A percentile compares a stretch with the other conserved stretches of the same genome.
These are phyloP conservation scores for Geosmithia morbida DNA, from an alignment of 2,329 filamentous ascomycete species.

Conservation along the genomic window DNA sequence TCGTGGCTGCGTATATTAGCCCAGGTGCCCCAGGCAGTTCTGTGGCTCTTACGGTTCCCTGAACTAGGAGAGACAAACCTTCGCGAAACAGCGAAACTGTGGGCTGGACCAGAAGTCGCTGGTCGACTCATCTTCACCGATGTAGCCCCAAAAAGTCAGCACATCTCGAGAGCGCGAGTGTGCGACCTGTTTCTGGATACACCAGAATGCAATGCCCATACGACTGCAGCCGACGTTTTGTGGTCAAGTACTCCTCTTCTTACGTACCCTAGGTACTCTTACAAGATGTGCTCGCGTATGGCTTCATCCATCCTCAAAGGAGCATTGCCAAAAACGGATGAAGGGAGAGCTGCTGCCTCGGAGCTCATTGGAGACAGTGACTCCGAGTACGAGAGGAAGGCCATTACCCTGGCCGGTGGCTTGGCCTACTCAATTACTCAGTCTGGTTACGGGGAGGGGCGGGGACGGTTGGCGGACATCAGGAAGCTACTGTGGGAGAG, in stretches of 20 bases:
- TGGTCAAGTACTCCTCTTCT: conserved; percentile 93
- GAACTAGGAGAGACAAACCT: conserved; percentile 84
- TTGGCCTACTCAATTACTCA: conserved; percentile 40
- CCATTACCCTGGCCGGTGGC: conserved; percentile 49
- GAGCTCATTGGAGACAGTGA: conserved; percentile 72
- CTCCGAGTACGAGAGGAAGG: conserved; percentile 69
- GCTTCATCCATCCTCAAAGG: conserved; percentile 87
- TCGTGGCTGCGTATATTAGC: conserved; percentile 88
- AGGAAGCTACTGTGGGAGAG: conserved; percentile 69
- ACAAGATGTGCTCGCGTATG: conserved; percentile 99
- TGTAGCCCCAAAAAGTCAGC: conserved; percentile 85
- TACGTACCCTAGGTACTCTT: conserved; percentile 79
- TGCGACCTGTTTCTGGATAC: conserved; percentile 95
- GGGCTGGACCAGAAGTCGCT: conserved; percentile 78
- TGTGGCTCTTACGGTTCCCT: conserved; percentile 95
- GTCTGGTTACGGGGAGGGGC: conserved; percentile 34
- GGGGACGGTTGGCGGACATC: conserved; percentile 63
- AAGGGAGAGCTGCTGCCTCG: conserved; percentile 51
- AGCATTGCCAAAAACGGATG: conserved; percentile 58
- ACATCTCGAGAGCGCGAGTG: conserved; percentile 82
- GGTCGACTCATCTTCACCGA: conserved; percentile 87
- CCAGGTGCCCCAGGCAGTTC: conserved; percentile 69
- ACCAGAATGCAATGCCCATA: conserved; percentile 95
- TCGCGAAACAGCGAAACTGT: conserved; percentile 60
- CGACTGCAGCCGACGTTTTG: conserved; percentile 87